Base-by-base conservation (phyloP, 441 rosid genomes). In the Viola pubescens region DNA sequence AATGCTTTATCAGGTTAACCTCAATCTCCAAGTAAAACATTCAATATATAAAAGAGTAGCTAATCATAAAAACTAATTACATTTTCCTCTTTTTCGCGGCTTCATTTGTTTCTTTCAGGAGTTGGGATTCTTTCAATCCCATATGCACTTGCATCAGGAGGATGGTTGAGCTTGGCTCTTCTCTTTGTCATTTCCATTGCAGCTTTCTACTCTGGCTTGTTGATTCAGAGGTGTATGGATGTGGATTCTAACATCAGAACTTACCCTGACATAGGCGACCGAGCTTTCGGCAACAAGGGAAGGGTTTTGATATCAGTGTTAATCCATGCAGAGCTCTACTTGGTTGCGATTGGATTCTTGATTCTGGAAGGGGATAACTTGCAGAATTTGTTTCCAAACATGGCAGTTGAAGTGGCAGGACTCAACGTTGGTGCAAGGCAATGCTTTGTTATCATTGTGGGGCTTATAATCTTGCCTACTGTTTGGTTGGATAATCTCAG, bases 281-380 rank as follows among this genome's bases (percentile, higher is more conserved):
- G 54, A n/a, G 97, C 98, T 45, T 87, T 92, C 46, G 98, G 98
- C 7, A 74, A 58, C 41, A 78, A 69, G 40, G 98, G 98, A 58
- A 83, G 84, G 54, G 0, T 82, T 1, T 2, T 88, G 9, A 69
- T 79, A n/a, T 81, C 87, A 0, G 58, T 84, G 60, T 76, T 88
- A 73, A 87, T 87, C 88, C 74, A 83, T 47, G 19, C 67, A 0
- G 96, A 88, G 74, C 96, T 92, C 64, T 89, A 82, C 77, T 54
- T 89, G 14, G 95, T 92, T 0, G 88, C 94, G 0, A 84, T 87
- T 0, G 94, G 94, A 7, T 92, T 89, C 77, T 66, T 92, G 71
- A 89, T 92, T 48, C 77, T 92, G 5, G 95, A 92, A 82, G 95
- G 95, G 1, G 98, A 89, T 50, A 89, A 92, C 73, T 71, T 92